Base-by-base conservation (phyloP, 2,329 filamentous ascomycete genomes). In the Claviceps africana region DNA sequence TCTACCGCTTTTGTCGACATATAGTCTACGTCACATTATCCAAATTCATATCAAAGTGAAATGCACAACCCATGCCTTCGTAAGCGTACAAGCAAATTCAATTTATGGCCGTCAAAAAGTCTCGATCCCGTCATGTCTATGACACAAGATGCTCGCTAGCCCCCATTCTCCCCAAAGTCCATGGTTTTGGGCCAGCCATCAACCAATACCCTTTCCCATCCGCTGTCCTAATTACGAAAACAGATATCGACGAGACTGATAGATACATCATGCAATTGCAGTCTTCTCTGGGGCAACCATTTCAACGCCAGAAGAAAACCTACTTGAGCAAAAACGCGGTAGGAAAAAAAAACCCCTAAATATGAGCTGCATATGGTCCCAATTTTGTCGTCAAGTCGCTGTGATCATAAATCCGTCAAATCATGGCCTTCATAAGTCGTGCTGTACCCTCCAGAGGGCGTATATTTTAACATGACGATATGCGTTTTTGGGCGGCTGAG, bases 401-500 rank as follows among this genome's bases (percentile, higher is more conserved):
- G 50, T 52, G n/a, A 48, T 55, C 54, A 48, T 53, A 44, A 50
- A 40, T 17, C 33, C 45, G 46, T 54, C 31, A 47, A 31, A 37
- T 56, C 55, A 51, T 56, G 28, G 50, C 46, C 19, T 46, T 56
- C 52, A 48, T 56, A 50, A 54, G 5, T 28, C 13, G 25, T 44
- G 9, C 13, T 17, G n/a, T 7, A 19, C 43, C 42, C 28, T 57
- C 28, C 42, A 46, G 19, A 3, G 42, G 42, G 17, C 35, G 44
- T 33, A 43, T 21, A 47, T 44, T 13, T 11, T 31, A n/a, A 8
- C 25, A 22, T 49, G 19, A 22, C 30, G 22, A 17, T 25, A 25
- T 3, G 30, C 33, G 25, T 33, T 39, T 25, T 10, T 17, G 10
- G 1, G 13, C 10, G 10, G 33, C 4, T 9, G 33, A 10, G 33